Evolutionary conservation across 2,329 filamentous ascomycete species (phyloP).

Genomic region (Hypoxylon sp.): DNA sequence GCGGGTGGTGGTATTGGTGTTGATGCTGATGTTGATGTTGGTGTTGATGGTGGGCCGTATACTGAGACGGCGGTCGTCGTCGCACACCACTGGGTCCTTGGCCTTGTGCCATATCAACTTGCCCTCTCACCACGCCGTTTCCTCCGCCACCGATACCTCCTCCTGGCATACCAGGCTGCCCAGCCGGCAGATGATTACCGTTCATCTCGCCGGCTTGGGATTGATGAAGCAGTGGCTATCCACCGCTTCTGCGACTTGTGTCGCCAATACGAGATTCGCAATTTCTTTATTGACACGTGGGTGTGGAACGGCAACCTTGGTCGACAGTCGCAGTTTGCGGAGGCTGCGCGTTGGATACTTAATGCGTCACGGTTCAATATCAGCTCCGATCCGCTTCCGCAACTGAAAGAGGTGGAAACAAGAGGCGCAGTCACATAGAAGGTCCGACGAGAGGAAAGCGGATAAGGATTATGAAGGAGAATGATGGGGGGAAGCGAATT

Average conservation of each 20-base stretch:
- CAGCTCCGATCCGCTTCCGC: slow-evolving; percentile 46
- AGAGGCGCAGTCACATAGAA: slow-evolving; percentile 34
- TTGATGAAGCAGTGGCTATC: slow-evolving; percentile 51
- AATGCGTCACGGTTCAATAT: slow-evolving; percentile 37
- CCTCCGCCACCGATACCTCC: slow-evolving; percentile 53
- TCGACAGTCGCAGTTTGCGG: slow-evolving; percentile 22
- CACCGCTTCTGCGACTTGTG: slow-evolving; percentile 47
- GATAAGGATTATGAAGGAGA: not conserved
- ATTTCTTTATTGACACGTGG: slow-evolving; percentile 9
- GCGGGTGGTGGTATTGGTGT: slow-evolving; percentile 57
- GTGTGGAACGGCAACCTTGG: slow-evolving; percentile 9
- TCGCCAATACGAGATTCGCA: slow-evolving; percentile 31
- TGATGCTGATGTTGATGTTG: slow-evolving; percentile 58
- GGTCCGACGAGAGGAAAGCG: not conserved
- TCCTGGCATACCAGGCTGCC: slow-evolving; percentile 70
- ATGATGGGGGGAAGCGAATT: slow-evolving; percentile 14
- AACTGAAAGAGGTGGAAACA: slow-evolving; percentile 25
- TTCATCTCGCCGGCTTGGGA: slow-evolving; percentile 82
- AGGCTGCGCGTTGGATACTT: slow-evolving; percentile 31
- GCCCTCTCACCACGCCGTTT: slow-evolving; percentile 46
- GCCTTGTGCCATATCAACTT: slow-evolving; percentile 51
- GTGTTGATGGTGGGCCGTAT: slow-evolving; percentile 56
- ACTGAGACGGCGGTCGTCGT: slow-evolving; percentile 53
- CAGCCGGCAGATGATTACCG: slow-evolving; percentile 81
- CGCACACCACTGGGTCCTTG: slow-evolving; percentile 51